A percentile compares a stretch with the other conserved stretches of the same genome.
Conservation (phyloP, 1,139 yeast genomes). For the Yamadazyma spencermartinsiae region DNA sequence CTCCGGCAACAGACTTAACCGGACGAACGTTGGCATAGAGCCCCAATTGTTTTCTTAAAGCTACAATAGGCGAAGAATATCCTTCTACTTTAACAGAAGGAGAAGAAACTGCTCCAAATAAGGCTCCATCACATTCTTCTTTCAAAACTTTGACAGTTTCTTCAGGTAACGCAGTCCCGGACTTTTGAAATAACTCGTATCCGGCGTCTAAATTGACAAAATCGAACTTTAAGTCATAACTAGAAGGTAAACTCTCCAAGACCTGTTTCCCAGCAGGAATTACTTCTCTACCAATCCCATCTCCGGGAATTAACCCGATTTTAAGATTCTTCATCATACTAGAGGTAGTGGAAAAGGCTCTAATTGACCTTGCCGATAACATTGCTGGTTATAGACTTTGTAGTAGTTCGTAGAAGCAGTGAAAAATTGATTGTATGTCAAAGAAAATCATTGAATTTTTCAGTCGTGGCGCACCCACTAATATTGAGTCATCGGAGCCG, state of each 20-base stretch:
- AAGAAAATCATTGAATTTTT: not conserved
- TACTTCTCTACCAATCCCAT: slow-evolving; percentile 96
- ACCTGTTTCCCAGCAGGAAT: slow-evolving; percentile 92
- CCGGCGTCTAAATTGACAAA: slow-evolving; percentile 92
- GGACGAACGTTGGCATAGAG: slow-evolving; percentile 97
- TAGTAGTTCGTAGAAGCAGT: not conserved
- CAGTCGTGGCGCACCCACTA: not conserved
- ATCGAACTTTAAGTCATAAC: slow-evolving; percentile 75
- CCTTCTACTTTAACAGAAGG: slow-evolving; percentile 94
- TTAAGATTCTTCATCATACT: slow-evolving; percentile 37
- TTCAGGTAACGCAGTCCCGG: slow-evolving; percentile 95
- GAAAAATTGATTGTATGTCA: no score
- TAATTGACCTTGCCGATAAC: slow-evolving; percentile 16
- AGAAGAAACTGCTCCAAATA: slow-evolving; percentile 95
- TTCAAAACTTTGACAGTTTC: slow-evolving; percentile 81
- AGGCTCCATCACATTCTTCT: slow-evolving; percentile 90
- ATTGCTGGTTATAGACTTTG: not conserved
- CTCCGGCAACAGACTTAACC: slow-evolving; percentile 85
- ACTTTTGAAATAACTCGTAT: slow-evolving; percentile 84
- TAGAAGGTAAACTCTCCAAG: slow-evolving; percentile 75
- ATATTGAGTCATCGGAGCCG: not conserved
- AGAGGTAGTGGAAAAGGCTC: slow-evolving; percentile 39
- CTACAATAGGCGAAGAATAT: slow-evolving; percentile 97
- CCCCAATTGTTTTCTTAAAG: slow-evolving; percentile 91
- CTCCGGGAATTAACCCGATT: slow-evolving; percentile 86